Base-by-base conservation (phyloP, 1,284 basidiomycete species). In the Polyporus tsugae region DNA sequence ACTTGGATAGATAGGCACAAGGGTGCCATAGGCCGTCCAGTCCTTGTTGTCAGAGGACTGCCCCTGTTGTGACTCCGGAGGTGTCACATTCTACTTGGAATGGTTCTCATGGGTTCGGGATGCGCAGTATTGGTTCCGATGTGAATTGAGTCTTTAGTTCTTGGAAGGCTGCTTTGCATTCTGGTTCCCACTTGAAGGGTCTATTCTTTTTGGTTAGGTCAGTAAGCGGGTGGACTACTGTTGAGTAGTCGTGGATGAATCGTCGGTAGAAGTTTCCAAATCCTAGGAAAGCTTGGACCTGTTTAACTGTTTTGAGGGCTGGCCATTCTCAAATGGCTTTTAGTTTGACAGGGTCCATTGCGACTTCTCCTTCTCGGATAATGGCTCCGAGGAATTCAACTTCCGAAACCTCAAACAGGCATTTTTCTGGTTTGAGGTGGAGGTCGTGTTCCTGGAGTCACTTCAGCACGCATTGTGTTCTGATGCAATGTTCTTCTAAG, bases 201-300 rank as follows among this genome's bases (percentile, higher is more conserved):
- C 1, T 29, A 2, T 69, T 71, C 44, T 80, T 79, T 17, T 69
- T 68, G 0, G 77, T 79, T 0, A 82, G 72, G 81, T 38, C 0
- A 6, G 55, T 11, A n/a, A n/a, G n/a, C n/a, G n/a, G n/a, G n/a
- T 33, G 35, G 4, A 22, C 42, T 1, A 33, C 9, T 6, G 15
- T 17, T 6, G 41, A 74, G 67, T 79, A 87, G 15, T 78, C 70
- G 10, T 75, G 38, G 22, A 87, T 81, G 66, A 86, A 87, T 0
- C 77, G 62, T 0, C 79, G 59, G 61, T 86, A 87, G 74, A 82
- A 85, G 68, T 83, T 83, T 5, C 76, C 73, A 46, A 87, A 81
- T 2, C 83, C 84, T 0, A 86, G 64, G 72, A 87, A 86, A 0
- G 53, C 58, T 53, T 78, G 73, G 4, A 82, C 62, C 10, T 80